Conservation (phyloP, 2,329 filamentous ascomycete species). For the Paradendryphiella salina region DNA sequence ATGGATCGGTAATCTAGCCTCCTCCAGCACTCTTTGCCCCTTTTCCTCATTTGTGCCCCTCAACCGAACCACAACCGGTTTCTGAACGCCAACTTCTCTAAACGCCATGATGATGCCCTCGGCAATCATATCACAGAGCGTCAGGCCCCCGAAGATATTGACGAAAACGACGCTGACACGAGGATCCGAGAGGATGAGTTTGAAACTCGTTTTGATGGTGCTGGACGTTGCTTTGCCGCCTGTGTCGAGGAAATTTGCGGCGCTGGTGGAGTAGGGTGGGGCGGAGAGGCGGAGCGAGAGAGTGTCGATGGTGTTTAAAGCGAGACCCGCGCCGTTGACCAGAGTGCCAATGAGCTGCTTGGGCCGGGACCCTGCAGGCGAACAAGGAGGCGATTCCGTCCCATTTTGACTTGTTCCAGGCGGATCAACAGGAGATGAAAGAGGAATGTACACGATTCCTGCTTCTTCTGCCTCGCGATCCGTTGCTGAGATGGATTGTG, state of each 20-base stretch:
- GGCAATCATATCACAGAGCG: constrained; percentile 80
- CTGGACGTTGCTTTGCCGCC: constrained; percentile 84
- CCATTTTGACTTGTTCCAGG: not conserved
- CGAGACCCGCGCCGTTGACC: constrained; percentile 86
- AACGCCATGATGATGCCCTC: constrained; percentile 74
- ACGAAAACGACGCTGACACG: constrained; percentile 74
- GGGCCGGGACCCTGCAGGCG: constrained; percentile 35
- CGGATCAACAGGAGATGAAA: constrained; percentile 32
- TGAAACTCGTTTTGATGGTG: constrained; percentile 77
- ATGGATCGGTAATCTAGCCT: constrained; percentile 68
- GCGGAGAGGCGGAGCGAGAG: constrained; percentile 66
- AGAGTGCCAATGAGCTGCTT: constrained; percentile 73
- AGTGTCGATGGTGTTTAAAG: constrained; percentile 88
- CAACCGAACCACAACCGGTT: constrained; percentile 75
- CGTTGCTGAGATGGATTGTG: constrained; percentile 55
- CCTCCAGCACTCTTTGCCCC: constrained; percentile 69
- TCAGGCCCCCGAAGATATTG: constrained; percentile 72
- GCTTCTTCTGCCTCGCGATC: constrained; percentile 67
- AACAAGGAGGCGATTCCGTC: constrained; percentile 10
- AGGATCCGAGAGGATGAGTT: constrained; percentile 70
- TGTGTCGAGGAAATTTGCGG: constrained; percentile 84
- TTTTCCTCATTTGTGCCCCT: constrained; percentile 73
- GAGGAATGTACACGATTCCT: constrained; percentile 79
- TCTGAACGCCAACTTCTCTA: constrained; percentile 64
- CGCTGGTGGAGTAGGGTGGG: constrained; percentile 14